Conservation (phyloP, 2,329 filamentous ascomycete genomes). For the Raffaelea ambrosiae region DNA sequence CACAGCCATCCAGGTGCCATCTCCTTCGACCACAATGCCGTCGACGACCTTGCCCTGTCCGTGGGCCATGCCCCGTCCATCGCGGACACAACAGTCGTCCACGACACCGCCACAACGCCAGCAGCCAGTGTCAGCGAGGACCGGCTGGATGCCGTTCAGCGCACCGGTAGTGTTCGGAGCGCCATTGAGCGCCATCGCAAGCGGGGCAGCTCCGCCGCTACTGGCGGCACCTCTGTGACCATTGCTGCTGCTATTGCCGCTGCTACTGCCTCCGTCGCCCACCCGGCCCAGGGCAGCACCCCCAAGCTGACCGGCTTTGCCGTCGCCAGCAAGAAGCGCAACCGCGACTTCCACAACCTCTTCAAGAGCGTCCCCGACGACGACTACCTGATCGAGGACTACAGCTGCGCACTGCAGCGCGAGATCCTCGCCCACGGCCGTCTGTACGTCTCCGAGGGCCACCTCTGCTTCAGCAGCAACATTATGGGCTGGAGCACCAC, state of each 20-base stretch:
- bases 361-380: slow-evolving; percentile 98
- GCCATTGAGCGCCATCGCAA: slow-evolving; percentile 55
- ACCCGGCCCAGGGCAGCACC: slow-evolving; percentile 49
- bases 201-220: slow-evolving; percentile 72
- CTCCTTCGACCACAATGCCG: slow-evolving; percentile 3
- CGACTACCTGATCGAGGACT: slow-evolving; percentile 96
- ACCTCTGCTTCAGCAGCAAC: slow-evolving; percentile 98
- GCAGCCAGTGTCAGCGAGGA: slow-evolving; percentile 53
- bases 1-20: neutral
- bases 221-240: slow-evolving; percentile 47
- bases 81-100: slow-evolving; percentile 33
- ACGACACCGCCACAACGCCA: slow-evolving; percentile 57
- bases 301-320: slow-evolving; percentile 90
- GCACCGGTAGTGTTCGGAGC: slow-evolving; percentile 61
- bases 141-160: slow-evolving; percentile 37
- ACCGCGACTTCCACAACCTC: slow-evolving; percentile 85
- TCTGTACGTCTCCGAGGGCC: slow-evolving; percentile 92
- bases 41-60: slow-evolving; percentile 6
- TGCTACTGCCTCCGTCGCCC: slow-evolving; percentile 61
- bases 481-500: slow-evolving; percentile 98
- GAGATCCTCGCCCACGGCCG: slow-evolving; percentile 92
- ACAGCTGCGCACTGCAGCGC: slow-evolving; percentile 89
- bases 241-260: slow-evolving; percentile 65
- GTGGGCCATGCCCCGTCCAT: slow-evolving; percentile 37
- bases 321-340: slow-evolving; percentile 91